These are phyloP conservation scores for Aspergillus amoenus DNA, from an alignment of 2,329 filamentous ascomycete species.

Conservation along the genomic window DNA sequence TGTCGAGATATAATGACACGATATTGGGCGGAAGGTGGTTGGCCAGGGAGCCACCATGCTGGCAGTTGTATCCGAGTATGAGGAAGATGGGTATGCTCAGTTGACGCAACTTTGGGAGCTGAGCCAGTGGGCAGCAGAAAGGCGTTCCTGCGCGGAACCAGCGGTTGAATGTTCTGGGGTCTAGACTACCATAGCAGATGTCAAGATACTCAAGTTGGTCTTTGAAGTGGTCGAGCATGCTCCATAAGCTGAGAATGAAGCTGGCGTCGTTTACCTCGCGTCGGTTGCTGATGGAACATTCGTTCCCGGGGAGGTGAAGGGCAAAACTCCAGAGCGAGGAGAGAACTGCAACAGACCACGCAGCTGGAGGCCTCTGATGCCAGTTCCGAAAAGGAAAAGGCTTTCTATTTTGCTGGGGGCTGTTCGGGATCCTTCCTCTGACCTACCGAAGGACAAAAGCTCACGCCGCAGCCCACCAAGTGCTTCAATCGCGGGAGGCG, in stretches of 20 bases:
- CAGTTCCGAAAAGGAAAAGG: neutral
- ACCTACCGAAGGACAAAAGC: neutral
- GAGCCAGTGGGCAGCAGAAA: neutral
- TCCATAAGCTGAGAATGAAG: neutral
- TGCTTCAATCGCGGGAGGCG: neutral
- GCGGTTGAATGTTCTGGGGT: neutral
- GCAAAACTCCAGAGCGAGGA: neutral
- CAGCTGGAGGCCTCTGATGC: neutral
- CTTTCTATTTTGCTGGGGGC: neutral
- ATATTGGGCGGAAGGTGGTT: neutral
- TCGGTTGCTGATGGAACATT: neutral
- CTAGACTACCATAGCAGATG: neutral
- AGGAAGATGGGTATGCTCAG: neutral
- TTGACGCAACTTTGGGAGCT: neutral
- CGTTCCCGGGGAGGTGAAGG: neutral
- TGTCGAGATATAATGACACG: neutral
- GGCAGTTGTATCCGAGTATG: neutral
- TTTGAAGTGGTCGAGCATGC: neutral
- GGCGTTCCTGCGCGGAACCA: neutral
- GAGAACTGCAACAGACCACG: neutral
- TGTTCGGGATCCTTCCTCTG: neutral
- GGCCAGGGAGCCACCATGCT: neutral
- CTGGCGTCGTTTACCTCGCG: neutral
- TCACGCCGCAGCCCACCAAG: neutral
- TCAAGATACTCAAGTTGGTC: conserved; percentile 1